Base-by-base conservation (phyloP, 345 rosid species). In the Lumnitzera racemosa region DNA sequence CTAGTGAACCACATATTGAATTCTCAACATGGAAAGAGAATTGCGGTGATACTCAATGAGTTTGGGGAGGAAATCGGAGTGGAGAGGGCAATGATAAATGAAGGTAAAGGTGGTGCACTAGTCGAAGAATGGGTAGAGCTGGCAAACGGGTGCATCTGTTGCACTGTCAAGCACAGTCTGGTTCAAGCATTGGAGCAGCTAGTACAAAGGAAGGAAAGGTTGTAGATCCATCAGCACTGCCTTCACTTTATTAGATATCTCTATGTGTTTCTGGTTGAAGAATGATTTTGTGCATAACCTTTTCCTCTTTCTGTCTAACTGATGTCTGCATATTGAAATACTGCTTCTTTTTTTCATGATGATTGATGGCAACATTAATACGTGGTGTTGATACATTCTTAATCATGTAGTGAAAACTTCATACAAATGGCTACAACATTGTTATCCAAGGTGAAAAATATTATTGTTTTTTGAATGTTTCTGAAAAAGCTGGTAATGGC, bases 61-160 rank as follows among this genome's bases (percentile, higher is more conserved):
- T 92, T 89, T 67, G 96, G 97, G 17, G 97, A 92, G 75, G 98
- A 86, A 80, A 84, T 92, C 58, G 97, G 95, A 66, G 96, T 94
- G 2, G 97, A 92, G 76, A 89, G 96, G 71, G 97, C 97, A 2
- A 89, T 89, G 97, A 94, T 94, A 51, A 94, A 87, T 71, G 99
- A 90, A 71, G 95, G 96, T 55, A 86, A 89, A 58, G 88, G 82
- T 1, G 91, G 96, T 59, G 80, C 88, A 7, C 75, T 89, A 58
- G 90, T 92, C 15, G 98, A 89, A 70, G 98, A 89, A 74, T 87
- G 98, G 98, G 95, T 89, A 46, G 99, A 94, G 69, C 83, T 87
- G 16, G 91, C 91, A 27, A 94, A 90, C 68, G 97, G 96, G 15
- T 89, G 99, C 67, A 72, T 94, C 53, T 90, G 99, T 66, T 94